Evolutionary conservation across 192 early-diverging fungal species (phyloP).

Genomic region (Entomortierella chlamydospora): DNA sequence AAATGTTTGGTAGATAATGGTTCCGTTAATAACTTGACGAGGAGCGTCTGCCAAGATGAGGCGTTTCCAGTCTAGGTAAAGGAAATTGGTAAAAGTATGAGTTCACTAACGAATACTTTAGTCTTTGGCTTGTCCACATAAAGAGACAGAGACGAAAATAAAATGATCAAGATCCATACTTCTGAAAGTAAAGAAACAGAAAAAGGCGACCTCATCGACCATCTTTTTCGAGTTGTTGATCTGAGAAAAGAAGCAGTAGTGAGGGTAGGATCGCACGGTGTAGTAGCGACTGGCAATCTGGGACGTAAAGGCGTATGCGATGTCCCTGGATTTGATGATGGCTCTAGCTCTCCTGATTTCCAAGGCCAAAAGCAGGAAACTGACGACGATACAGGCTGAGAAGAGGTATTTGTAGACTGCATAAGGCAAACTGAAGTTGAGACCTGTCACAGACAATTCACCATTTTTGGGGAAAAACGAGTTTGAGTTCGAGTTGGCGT

Average conservation of each 20-base stretch:
- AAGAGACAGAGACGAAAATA: too few relatives aligned
- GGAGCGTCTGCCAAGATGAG: constrained; percentile 86
- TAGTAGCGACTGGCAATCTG: constrained; percentile 83
- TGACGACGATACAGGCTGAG: constrained; percentile 73
- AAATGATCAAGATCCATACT: too few relatives aligned
- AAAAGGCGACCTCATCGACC: constrained; percentile 81
- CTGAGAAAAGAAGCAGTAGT: constrained; percentile 85
- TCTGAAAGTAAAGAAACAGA: constrained; percentile 88
- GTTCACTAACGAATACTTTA: too few relatives aligned
- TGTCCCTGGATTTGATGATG: constrained; percentile 78
- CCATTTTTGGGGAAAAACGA: constrained; percentile 17
- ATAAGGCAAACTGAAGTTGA: constrained; percentile 47
- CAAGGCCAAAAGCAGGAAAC: constrained; percentile 73
- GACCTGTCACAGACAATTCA: not conserved
- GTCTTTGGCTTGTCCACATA: too few relatives aligned
- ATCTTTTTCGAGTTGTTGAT: constrained; percentile 74
- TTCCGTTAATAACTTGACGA: constrained; percentile 76
- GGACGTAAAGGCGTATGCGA: constrained; percentile 81
- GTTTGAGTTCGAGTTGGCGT: constrained; percentile 45
- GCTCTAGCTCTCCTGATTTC: constrained; percentile 76
- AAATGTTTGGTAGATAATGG: constrained; percentile 61
- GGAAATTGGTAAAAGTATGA: too few relatives aligned
- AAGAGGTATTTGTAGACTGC: constrained; percentile 64
- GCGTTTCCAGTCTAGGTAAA: constrained; percentile 80
- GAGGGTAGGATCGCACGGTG: constrained; percentile 75